Conservation (phyloP, 1,284 basidiomycete species). For the Pseudozyma sp. region DNA sequence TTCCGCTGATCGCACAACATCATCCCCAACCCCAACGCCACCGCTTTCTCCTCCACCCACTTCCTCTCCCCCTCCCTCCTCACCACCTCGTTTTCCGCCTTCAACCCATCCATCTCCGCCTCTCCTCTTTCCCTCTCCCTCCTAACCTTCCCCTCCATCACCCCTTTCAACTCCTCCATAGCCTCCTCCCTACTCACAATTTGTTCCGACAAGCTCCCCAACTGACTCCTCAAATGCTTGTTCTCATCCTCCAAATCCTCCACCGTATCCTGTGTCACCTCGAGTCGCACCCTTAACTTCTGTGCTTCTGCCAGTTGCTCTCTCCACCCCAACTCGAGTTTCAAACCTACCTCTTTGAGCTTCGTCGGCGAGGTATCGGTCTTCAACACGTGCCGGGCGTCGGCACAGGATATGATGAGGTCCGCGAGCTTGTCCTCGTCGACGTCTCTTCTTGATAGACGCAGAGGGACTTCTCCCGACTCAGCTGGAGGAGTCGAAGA, state of each 20-base stretch:
- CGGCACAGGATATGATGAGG: slow-evolving; percentile 44
- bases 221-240: slow-evolving; percentile 30
- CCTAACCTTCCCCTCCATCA: slow-evolving; percentile 9
- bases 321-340: slow-evolving; percentile 39
- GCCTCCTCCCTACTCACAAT: slow-evolving; percentile 36
- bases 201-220: slow-evolving; percentile 35
- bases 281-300: slow-evolving; percentile 16
- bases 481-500: neutral
- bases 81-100: neutral
- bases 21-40: slow-evolving; percentile 15
- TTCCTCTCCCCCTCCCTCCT: slow-evolving; percentile 4
- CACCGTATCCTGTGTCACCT: slow-evolving; percentile 31
- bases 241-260: slow-evolving; percentile 51
- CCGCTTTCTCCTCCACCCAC: slow-evolving; percentile 24
- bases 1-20: neutral
- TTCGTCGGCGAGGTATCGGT: slow-evolving; percentile 20
- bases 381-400: slow-evolving; percentile 40
- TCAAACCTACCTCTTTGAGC: slow-evolving; percentile 38
- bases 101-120: slow-evolving; percentile 1
- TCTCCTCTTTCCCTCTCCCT: slow-evolving; percentile 1
- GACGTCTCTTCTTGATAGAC: slow-evolving; percentile 25
- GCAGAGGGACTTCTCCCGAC: slow-evolving; percentile 5
- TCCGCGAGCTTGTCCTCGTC: slow-evolving; percentile 41
- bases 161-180: slow-evolving; percentile 6
- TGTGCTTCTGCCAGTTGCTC: slow-evolving; percentile 43